These are phyloP conservation scores for Euphorbia lathyris DNA, from an alignment of 345 rosid species.

Conservation along the genomic window DNA sequence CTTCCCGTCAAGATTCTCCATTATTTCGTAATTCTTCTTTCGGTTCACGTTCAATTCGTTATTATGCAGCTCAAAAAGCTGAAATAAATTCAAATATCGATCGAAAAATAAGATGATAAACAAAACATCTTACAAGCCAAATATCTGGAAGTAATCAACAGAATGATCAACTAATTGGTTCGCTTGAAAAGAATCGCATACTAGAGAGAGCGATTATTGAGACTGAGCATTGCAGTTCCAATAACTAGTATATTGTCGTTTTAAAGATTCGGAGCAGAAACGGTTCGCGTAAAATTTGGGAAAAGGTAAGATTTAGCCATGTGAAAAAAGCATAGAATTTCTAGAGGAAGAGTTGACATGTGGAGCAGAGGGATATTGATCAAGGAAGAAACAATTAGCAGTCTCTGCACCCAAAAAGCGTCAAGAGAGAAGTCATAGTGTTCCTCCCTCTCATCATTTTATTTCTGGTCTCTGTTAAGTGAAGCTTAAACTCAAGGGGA, in stretches of 20 bases:
- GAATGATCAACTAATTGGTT: slow-evolving; percentile 81
- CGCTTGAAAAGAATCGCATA: slow-evolving; percentile 61
- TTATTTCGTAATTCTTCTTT: slow-evolving; percentile 60
- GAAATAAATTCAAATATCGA: too few relatives aligned
- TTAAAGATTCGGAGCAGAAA: slow-evolving; percentile 36
- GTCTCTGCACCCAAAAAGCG: slow-evolving; percentile 18
- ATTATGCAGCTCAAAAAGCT: background rate
- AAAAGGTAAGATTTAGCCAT: background rate
- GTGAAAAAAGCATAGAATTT: slow-evolving; percentile 9
- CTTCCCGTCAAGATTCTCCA: slow-evolving; percentile 60
- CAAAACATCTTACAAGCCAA: slow-evolving; percentile 55
- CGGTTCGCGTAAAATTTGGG: slow-evolving; percentile 26
- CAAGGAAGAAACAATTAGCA: slow-evolving; percentile 12
- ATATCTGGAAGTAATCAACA: slow-evolving; percentile 69
- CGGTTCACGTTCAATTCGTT: slow-evolving; percentile 22
- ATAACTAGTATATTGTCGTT: slow-evolving; percentile 36
- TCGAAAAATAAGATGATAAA: background rate
- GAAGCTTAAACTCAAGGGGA: too few relatives aligned
- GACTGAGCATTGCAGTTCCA: slow-evolving; percentile 66
- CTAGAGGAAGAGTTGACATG: slow-evolving; percentile 21
- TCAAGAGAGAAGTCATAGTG: slow-evolving; percentile 37
- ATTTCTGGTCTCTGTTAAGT: background rate
- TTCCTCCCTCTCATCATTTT: slow-evolving; percentile 43
- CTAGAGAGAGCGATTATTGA: slow-evolving; percentile 46
- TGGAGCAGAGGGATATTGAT: slow-evolving; percentile 12